Evolutionary conservation across 768 basidiomycete species (phyloP), one percentile per base, ranked within the genome.

Genomic region (Mycena epipterygia): DNA sequence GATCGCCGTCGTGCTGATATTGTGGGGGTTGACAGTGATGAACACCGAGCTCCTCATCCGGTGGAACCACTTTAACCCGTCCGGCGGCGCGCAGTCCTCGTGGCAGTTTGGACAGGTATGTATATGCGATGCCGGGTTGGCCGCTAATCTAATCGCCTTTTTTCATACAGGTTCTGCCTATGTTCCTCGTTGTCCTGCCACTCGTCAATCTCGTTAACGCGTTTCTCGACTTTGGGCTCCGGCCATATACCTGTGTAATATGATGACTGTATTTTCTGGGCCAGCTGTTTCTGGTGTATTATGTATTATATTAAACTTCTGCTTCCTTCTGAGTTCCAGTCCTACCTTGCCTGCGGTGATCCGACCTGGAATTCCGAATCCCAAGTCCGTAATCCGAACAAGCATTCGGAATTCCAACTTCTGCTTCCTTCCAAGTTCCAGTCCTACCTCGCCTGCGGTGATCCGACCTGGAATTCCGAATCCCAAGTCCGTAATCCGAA

Each of bases 21-120:
- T 74, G 11, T 76, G 73, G 73, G 64, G 65, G 12, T 7, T 76
- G 25, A 51, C 66, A n/a, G 71, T 76, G 13, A 70, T 76, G 70
- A 76, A 76, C 33, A 74, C 73, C 19, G 75, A 76, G 66, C 73
- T 76, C 9, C 61, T 73, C 25, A 76, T 73, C 23, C 59, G 30
- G 13, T 70, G 71, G 71, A 76, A 71, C 53, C 13, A 27, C 23
- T 48, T 74, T 37, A 49, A 32, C 9, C 60, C 56, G 29, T 19
- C 61, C 16, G 48, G 56, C 14, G 25, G 11, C n/a, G 25, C 23
- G n/a, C n/a, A n/a, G 23, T 70, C 71, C 12, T 48, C 46, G 25
- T 48, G 75, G 75, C 73, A 72, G 70, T 76, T 46, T 27, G 75
- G 75, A 16, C 75, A 76, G 75, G 75, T 74, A 42, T 39, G 72